Evolutionary conservation across 257 asterid genomes (phyloP).

Genomic region (Cruciata laevipes): DNA sequence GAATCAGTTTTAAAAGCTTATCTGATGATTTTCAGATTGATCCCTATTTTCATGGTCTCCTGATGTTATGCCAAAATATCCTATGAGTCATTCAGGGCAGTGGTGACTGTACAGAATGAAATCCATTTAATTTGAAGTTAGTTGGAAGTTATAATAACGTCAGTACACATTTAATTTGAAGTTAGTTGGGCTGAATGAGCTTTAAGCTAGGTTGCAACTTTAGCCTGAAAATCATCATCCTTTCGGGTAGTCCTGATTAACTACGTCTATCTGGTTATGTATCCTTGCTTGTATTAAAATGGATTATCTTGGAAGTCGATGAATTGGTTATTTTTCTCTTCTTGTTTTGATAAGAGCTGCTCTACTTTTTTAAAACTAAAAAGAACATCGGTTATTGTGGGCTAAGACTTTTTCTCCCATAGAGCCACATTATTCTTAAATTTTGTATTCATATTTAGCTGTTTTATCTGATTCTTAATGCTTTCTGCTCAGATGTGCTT

Average conservation of each 20-base stretch:
- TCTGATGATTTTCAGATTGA: too few relatives aligned
- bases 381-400: too few relatives aligned
- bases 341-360: background rate
- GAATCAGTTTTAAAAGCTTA: too few relatives aligned
- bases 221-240: background rate
- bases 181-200: background rate
- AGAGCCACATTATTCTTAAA: background rate
- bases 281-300: background rate
- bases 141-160: background rate
- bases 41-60: too few relatives aligned
- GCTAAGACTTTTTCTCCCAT: background rate
- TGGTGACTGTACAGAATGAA: too few relatives aligned
- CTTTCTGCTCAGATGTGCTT: conserved; percentile 58
- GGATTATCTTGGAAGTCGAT: background rate
- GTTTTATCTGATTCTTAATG: conserved; percentile 22
- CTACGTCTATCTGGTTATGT: background rate
- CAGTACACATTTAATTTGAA: background rate
- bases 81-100: too few relatives aligned
- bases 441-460: background rate
- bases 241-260: background rate
- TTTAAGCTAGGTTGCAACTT: background rate
- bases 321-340: background rate
- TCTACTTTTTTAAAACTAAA: background rate
- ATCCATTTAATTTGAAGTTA: too few relatives aligned
- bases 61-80: too few relatives aligned